Percentiles rank a stretch among this genome's conserved stretches.
Evolutionary conservation across 257 asterid genomes (phyloP).

Genomic region (Solanum sejunctum): DNA sequence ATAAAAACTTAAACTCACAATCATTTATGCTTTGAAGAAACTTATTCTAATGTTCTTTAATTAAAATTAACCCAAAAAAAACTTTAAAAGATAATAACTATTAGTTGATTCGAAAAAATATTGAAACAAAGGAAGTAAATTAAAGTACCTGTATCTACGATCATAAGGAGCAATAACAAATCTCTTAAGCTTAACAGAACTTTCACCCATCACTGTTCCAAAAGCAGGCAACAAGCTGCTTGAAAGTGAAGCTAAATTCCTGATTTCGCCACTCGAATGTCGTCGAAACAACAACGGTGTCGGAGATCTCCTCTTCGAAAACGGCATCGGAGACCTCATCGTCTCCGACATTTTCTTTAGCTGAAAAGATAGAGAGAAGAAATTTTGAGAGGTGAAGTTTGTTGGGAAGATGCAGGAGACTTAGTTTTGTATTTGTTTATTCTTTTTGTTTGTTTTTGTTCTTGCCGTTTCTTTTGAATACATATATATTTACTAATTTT

Average conservation of each 20-base stretch:
- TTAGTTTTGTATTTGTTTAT: background rate
- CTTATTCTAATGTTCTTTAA: too few relatives aligned
- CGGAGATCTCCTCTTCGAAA: conserved; percentile 46
- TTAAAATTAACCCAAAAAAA: background rate
- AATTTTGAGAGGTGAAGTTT: background rate
- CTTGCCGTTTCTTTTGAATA: background rate
- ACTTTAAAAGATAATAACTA: background rate
- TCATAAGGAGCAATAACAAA: conserved; percentile 72
- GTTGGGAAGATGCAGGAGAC: background rate
- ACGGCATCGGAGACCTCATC: conserved; percentile 21
- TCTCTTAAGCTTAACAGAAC: conserved; percentile 24
- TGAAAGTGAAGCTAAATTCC: conserved; percentile 66
- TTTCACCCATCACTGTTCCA: conserved; percentile 68
- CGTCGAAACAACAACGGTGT: conserved; percentile 44
- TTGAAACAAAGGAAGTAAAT: background rate
- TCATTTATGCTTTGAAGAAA: too few relatives aligned
- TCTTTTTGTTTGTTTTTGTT: background rate
- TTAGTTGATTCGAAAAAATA: background rate
- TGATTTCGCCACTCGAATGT: conserved; percentile 39
- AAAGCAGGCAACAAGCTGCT: conserved; percentile 90
- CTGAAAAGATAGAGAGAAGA: background rate
- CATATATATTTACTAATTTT: too few relatives aligned
- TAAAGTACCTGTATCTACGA: conserved; percentile 63
- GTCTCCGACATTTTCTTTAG: conserved; percentile 17
- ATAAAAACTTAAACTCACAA: too few relatives aligned